Evolutionary conservation across 495 filamentous ascomycete genomes (phyloP).

Genomic region (Tuber magnatum): DNA sequence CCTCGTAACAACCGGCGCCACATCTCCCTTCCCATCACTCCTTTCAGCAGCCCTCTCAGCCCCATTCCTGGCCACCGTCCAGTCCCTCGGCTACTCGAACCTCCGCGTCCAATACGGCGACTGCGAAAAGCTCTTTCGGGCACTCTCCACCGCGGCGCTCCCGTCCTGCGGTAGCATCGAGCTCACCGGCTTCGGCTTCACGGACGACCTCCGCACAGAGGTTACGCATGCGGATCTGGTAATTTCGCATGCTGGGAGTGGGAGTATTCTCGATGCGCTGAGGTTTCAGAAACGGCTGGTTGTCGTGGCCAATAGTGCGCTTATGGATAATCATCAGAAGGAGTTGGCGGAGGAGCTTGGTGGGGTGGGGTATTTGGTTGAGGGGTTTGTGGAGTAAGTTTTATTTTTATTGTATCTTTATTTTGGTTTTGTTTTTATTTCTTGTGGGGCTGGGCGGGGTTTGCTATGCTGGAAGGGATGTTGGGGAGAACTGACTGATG

Average conservation of each 20-base stretch:
- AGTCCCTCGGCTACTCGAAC: slow-evolving; percentile 52
- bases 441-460: background rate
- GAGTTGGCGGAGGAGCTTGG: slow-evolving; percentile 73
- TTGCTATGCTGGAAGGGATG: background rate
- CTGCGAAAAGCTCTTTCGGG: slow-evolving; percentile 21
- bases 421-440: slow-evolving; percentile 7
- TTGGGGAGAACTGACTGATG: background rate
- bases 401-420: background rate
- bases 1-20: slow-evolving; percentile 88
- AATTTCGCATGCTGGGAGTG: slow-evolving; percentile 89
- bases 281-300: slow-evolving; percentile 61
- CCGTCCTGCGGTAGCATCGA: slow-evolving; percentile 22
- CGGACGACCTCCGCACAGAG: slow-evolving; percentile 47
- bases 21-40: slow-evolving; percentile 69
- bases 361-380: slow-evolving; percentile 59
- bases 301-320: slow-evolving; percentile 73
- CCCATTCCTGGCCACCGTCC: slow-evolving; percentile 54
- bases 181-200: slow-evolving; percentile 58
- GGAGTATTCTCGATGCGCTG: slow-evolving; percentile 77
- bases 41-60: slow-evolving; percentile 57
- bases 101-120: slow-evolving; percentile 73
- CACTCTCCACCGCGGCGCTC: slow-evolving; percentile 19
- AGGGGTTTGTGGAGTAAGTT: slow-evolving; percentile 58
- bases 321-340: slow-evolving; percentile 87
- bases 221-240: slow-evolving; percentile 54